Percentiles rank a stretch among this genome's conserved stretches.
phyloP scores from a whole-genome alignment of 768 basidiomycete genomes.

The Naganishia kalamii region DNA sequence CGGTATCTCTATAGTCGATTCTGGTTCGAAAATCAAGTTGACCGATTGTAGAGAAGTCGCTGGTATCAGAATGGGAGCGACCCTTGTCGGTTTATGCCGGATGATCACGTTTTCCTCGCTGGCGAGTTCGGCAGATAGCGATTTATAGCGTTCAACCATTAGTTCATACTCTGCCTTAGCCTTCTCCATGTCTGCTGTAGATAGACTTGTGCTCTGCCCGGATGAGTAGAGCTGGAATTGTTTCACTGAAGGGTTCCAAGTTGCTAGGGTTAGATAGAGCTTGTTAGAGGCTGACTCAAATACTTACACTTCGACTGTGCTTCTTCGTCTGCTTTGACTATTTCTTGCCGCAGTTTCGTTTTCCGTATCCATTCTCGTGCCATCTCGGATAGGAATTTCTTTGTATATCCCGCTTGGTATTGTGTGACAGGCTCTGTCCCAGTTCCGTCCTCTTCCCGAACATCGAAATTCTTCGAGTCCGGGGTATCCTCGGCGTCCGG shows the following conservation, averaged over 20 bases:
- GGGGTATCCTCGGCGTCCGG: too few relatives aligned
- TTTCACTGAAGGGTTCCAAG: not conserved
- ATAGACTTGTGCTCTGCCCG: not conserved
- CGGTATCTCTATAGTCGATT: not conserved
- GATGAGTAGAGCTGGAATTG: conserved; percentile 5
- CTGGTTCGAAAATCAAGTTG: not conserved
- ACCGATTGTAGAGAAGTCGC: not conserved
- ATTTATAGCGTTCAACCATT: not conserved
- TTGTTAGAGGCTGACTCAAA: not conserved
- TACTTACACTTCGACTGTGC: conserved; percentile 1
- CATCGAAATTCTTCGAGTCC: not conserved
- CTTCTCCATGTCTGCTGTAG: not conserved
- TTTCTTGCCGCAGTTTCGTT: not conserved
- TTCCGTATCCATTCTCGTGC: not conserved
- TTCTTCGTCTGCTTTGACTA: not conserved
- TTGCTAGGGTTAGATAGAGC: not conserved
- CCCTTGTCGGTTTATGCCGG: not conserved
- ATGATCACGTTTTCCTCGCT: not conserved
- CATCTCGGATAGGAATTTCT: not conserved
- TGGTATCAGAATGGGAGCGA: not conserved
- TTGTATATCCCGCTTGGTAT: not conserved
- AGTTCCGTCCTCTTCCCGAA: not conserved
- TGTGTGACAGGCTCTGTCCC: not conserved
- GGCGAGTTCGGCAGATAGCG: not conserved
- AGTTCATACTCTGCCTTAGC: not conserved